Evolutionary conservation across 805 yeast genomes (phyloP).

Genomic region (Kazachstania martiniae): DNA sequence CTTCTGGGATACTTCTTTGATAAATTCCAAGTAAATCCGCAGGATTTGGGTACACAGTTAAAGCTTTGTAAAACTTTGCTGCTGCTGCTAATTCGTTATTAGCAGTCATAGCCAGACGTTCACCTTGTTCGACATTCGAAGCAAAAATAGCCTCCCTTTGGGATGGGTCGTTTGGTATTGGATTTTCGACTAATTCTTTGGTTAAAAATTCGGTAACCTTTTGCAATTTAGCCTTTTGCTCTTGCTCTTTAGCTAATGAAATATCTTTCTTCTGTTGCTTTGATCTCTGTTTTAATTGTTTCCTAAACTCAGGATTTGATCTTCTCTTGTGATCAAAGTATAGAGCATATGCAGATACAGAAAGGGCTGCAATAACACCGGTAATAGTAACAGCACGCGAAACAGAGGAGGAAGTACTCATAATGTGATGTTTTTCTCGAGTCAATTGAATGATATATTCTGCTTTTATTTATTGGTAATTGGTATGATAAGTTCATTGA

Average conservation of each 20-base stretch:
- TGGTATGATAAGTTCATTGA: too few species aligned
- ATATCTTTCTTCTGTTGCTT: conserved; percentile 43
- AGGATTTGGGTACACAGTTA: conserved; percentile 90
- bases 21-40: conserved; percentile 81
- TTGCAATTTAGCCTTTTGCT: conserved; percentile 49
- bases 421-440: too few species aligned
- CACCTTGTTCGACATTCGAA: conserved; percentile 76
- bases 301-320: conserved; percentile 71
- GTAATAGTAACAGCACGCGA: conserved; percentile 2
- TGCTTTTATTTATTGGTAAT: too few species aligned
- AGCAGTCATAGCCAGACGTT: conserved; percentile 56
- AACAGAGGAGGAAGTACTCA: neutral
- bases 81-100: conserved; percentile 77
- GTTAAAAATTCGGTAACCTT: conserved; percentile 51
- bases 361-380: conserved; percentile 33
- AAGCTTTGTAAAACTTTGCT: conserved; percentile 82
- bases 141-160: conserved; percentile 75
- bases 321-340: conserved; percentile 94
- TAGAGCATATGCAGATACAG: conserved; percentile 61
- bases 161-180: conserved; percentile 58
- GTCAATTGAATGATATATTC: too few species aligned
- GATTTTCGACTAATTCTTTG: conserved; percentile 56
- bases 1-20: conserved; percentile 78
- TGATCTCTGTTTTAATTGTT: conserved; percentile 52
- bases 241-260: conserved; percentile 34